A percentile compares a stretch with the other conserved stretches of the same genome.
Conservation (phyloP, 768 basidiomycete genomes). For the Hypsizygus marmoreus region DNA sequence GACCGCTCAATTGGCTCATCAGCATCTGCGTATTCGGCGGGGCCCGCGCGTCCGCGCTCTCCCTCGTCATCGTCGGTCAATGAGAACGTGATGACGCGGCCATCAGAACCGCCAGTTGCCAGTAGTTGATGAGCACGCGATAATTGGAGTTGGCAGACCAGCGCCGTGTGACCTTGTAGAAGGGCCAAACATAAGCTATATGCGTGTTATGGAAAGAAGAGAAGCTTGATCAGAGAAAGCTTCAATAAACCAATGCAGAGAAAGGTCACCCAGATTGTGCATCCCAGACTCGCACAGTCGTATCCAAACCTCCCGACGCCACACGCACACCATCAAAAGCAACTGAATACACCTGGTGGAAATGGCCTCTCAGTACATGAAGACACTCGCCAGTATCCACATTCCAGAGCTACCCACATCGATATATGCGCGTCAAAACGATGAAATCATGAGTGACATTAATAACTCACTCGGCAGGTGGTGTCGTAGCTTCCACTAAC, state of each 20-base stretch:
- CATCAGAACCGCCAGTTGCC: slow-evolving; percentile 87
- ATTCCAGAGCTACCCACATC: slow-evolving; percentile 72
- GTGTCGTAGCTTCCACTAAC: slow-evolving; percentile 95
- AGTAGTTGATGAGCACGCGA: slow-evolving; percentile 54
- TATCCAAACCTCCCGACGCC: slow-evolving; percentile 89
- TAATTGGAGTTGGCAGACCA: slow-evolving; percentile 90
- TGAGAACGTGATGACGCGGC: slow-evolving; percentile 57
- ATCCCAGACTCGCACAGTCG: slow-evolving; percentile 92
- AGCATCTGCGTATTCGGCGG: too few species aligned
- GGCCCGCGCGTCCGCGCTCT: too few species aligned
- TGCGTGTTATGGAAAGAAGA: background rate
- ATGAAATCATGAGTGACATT: background rate
- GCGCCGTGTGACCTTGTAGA: slow-evolving; percentile 87
- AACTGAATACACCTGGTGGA: slow-evolving; percentile 87
- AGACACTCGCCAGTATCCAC: slow-evolving; percentile 87
- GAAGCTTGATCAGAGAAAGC: too few species aligned
- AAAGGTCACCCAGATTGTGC: slow-evolving; percentile 74
- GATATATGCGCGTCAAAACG: slow-evolving; percentile 6
- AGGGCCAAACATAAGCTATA: slow-evolving; percentile 65
- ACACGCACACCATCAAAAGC: slow-evolving; percentile 85
- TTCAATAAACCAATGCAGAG: too few species aligned
- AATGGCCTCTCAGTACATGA: slow-evolving; percentile 79
- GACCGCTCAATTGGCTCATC: too few species aligned
- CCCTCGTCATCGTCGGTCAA: too few species aligned
- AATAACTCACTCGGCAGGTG: slow-evolving; percentile 68